Base-by-base conservation (phyloP, 805 yeast genomes). In the Saturnispora besseyi region DNA sequence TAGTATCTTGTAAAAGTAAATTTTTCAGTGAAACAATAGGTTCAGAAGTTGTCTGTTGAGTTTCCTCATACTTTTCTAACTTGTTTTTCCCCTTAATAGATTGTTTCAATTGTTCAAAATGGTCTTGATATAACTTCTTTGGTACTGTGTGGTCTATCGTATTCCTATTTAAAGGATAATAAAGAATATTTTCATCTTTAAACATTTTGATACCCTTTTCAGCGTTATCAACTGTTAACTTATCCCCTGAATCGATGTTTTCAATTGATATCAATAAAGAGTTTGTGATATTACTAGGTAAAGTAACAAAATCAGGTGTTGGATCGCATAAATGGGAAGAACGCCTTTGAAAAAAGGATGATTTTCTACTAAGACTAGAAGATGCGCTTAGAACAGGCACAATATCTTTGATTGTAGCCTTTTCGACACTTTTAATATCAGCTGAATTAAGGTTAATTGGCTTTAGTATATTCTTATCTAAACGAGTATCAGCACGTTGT, bases 141-240 rank as follows among this genome's bases (percentile, higher is more conserved):
- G n/a, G 33, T 4, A 13, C 15, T 4, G 30, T 22, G 3, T 34
- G 38, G 18, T 48, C 38, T 2, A 30, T 7, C 2, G 12, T 15
- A 6, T 48, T n/a, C 5, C 21, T 36, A 13, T 28, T 12, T 5
- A 33, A 15, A 3, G 50, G 46, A 22, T 36, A 42, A 36, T 36
- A 48, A 18, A 42, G 32, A 9, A 48, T 30, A 11, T 18, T 33
- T 13, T 49, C 54, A 24, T 45, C 49, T 5, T 24, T 28, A 28
- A 45, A 45, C 43, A 45, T 21, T 18, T 24, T 12, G 31, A 45
- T 21, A 12, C 43, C 18, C 10, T 29, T 30, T 7, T 37, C 30
- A 9, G 18, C 26, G 29, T 21, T 21, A 13, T 29, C 42, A 29
- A 29, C 38, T 15, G 48, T 26, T 7, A 45, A n/a, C 8, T 8